Conservation (phyloP, 768 basidiomycete genomes). For the Pulveroboletus sp. region DNA sequence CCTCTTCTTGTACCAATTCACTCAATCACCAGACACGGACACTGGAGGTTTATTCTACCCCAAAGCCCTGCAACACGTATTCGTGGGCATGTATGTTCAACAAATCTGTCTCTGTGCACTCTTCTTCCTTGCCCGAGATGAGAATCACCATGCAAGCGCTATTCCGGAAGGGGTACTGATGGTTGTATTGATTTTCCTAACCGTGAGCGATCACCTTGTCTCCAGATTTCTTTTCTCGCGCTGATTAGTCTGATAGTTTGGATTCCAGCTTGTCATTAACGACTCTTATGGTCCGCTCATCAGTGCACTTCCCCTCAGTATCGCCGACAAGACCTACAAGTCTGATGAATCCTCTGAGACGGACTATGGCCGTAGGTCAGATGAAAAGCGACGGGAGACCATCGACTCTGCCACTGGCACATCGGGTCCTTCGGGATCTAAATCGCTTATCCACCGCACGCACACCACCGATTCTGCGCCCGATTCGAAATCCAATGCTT, state of each 20-base stretch:
- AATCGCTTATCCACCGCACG: not conserved
- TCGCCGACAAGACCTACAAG: slow-evolving; percentile 66
- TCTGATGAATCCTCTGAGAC: slow-evolving; percentile 7
- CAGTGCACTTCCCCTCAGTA: slow-evolving; percentile 70
- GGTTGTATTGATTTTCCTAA: slow-evolving; percentile 81
- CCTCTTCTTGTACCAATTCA: slow-evolving; percentile 76
- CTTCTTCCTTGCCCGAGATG: slow-evolving; percentile 82
- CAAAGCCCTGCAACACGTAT: slow-evolving; percentile 88
- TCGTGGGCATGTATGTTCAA: slow-evolving; percentile 91
- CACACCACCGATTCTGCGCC: slow-evolving; percentile 1
- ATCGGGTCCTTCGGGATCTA: slow-evolving; percentile 8
- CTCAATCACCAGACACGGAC: slow-evolving; percentile 65
- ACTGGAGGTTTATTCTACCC: slow-evolving; percentile 97
- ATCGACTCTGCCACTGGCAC: slow-evolving; percentile 3
- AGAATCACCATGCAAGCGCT: slow-evolving; percentile 50
- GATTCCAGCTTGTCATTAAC: slow-evolving; percentile 71
- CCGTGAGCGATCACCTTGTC: slow-evolving; percentile 47
- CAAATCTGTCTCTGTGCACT: slow-evolving; percentile 81
- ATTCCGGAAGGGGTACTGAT: slow-evolving; percentile 77
- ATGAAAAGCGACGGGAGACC: slow-evolving; percentile 15
- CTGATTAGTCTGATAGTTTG: slow-evolving; percentile 34
- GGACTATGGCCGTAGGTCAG: slow-evolving; percentile 3
- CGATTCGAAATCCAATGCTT: slow-evolving; percentile 4
- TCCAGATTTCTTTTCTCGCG: not conserved
- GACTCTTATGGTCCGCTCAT: slow-evolving; percentile 80